A percentile compares a stretch with the other conserved stretches of the same genome.
Conservation (phyloP, 2,329 filamentous ascomycete genomes). For the Phaeosphaeria sp. region DNA sequence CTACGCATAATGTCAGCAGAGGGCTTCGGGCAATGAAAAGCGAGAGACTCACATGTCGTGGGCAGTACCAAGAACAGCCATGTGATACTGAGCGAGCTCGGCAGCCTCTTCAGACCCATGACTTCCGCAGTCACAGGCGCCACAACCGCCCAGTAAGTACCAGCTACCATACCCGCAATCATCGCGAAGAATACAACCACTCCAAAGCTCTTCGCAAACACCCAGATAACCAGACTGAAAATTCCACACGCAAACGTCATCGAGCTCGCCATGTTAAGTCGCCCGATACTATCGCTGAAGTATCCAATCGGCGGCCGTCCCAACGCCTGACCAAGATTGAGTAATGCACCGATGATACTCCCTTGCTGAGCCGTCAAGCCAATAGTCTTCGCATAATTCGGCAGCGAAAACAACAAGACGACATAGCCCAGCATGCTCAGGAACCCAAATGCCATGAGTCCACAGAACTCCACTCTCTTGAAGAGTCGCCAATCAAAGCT, state of each 20-base stretch:
- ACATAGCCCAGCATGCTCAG: constrained; percentile 78
- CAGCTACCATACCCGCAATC: constrained; percentile 70
- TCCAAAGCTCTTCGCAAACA: constrained; percentile 70
- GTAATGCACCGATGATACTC: constrained; percentile 73
- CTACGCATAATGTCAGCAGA: constrained; percentile 25
- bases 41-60: constrained; percentile 62
- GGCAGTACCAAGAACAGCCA: constrained; percentile 77
- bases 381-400: constrained; percentile 74
- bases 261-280: constrained; percentile 73
- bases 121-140: constrained; percentile 76
- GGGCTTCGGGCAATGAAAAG: neutral
- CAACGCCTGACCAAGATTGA: constrained; percentile 72
- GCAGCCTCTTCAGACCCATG: constrained; percentile 72
- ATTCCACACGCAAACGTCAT: constrained; percentile 71
- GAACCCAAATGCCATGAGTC: constrained; percentile 72
- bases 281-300: constrained; percentile 72
- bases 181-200: constrained; percentile 75
- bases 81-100: constrained; percentile 72
- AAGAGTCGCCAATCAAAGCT: constrained; percentile 72
- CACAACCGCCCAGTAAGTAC: constrained; percentile 70
- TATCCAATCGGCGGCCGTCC: constrained; percentile 77
- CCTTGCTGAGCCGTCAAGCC: constrained; percentile 73
- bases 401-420: constrained; percentile 77
- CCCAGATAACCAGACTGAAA: constrained; percentile 75
- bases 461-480: constrained; percentile 65